phyloP scores from a whole-genome alignment of 495 filamentous ascomycete genomes.

The Neurospora sp. region DNA sequence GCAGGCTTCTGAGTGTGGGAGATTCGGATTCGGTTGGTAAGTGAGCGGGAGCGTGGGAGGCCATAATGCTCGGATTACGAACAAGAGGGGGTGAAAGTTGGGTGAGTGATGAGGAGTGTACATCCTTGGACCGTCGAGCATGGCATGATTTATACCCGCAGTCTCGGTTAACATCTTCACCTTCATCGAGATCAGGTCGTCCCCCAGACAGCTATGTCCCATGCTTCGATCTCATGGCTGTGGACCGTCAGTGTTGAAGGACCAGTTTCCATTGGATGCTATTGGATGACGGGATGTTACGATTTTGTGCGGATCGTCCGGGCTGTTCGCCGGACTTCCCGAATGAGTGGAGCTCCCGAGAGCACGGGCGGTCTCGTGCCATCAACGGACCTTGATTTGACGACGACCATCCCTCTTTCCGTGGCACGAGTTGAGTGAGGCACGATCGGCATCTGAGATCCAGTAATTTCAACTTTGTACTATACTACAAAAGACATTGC shows the following conservation, averaged over 20 bases:
- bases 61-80: not conserved
- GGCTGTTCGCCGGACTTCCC: not conserved
- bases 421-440: not conserved
- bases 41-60: not conserved
- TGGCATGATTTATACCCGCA: not conserved
- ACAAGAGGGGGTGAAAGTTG: not conserved
- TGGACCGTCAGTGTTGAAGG: not conserved
- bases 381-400: not conserved
- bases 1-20: not conserved
- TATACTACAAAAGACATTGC: not conserved
- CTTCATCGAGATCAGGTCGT: not conserved
- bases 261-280: not conserved
- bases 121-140: not conserved
- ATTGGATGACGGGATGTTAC: not conserved
- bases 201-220: not conserved
- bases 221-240: not conserved
- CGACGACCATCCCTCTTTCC: not conserved
- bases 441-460: not conserved
- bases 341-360: not conserved
- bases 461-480: not conserved
- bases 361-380: not conserved
- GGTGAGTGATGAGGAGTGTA: not conserved
- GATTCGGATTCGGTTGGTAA: not conserved
- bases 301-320: not conserved
- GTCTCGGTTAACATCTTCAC: not conserved